These are phyloP conservation scores for Alloteropsis angusta DNA, from an alignment of 202 grass and related monocot genomes.

Conservation along the genomic window DNA sequence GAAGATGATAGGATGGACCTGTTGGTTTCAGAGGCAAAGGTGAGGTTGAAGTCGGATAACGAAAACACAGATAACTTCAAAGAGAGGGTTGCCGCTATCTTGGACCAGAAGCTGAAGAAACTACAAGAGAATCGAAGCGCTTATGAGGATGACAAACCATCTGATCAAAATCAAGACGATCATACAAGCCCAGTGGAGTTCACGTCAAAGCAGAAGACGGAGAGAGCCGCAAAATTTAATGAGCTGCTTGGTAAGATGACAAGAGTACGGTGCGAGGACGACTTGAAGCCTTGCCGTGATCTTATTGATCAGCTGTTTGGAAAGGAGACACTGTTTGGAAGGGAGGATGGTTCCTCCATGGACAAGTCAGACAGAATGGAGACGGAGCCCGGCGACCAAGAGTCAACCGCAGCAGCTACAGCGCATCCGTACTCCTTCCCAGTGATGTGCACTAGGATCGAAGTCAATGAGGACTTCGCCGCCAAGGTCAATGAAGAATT, in stretches of 20 bases:
- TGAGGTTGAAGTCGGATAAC: constrained; percentile 53
- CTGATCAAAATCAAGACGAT: constrained; percentile 26
- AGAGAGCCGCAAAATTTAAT: constrained; percentile 34
- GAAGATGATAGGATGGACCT: constrained; percentile 56
- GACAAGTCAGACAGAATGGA: constrained; percentile 4
- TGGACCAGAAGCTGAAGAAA: constrained; percentile 62
- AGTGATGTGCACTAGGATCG: constrained; percentile 23
- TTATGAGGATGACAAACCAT: constrained; percentile 22
- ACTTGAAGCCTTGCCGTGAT: constrained; percentile 59
- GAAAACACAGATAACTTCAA: constrained; percentile 42
- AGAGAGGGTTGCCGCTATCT: constrained; percentile 43
- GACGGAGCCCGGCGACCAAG: not conserved
- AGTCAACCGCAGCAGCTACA: constrained; percentile 6
- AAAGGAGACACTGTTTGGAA: constrained; percentile 21
- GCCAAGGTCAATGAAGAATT: constrained; percentile 36
- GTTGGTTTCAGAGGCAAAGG: constrained; percentile 49
- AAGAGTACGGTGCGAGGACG: constrained; percentile 44
- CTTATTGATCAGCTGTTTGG: constrained; percentile 30
- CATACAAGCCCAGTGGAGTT: constrained; percentile 7
- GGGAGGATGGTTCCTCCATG: not conserved
- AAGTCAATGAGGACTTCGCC: constrained; percentile 30
- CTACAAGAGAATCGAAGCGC: constrained; percentile 24
- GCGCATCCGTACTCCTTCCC: constrained; percentile 30
- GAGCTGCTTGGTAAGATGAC: constrained; percentile 62
- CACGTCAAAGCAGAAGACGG: constrained; percentile 24